A percentile compares a stretch with the other conserved stretches of the same genome.
These are phyloP conservation scores for Kitagawia praeruptora DNA, from an alignment of 129 eudicot genomes.

Conservation along the genomic window DNA sequence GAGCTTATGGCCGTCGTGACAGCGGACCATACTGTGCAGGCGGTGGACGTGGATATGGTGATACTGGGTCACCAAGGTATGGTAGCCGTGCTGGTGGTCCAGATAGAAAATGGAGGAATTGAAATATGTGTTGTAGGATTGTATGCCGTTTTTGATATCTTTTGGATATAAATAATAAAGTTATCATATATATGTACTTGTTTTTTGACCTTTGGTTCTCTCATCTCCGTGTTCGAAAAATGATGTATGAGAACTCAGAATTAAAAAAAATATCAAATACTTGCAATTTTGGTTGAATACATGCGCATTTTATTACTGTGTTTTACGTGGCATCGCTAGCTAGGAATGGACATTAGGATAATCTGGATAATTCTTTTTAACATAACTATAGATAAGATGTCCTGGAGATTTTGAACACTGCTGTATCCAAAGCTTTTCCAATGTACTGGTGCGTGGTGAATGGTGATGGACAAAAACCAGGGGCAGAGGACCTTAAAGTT, in stretches of 20 bases:
- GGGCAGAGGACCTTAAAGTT: too few species aligned
- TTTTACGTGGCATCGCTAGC: too few species aligned
- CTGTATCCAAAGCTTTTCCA: too few species aligned
- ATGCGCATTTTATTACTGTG: too few species aligned
- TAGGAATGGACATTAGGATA: too few species aligned
- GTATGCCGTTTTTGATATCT: not conserved
- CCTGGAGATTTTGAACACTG: too few species aligned
- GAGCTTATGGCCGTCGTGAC: slow-evolving; percentile 33
- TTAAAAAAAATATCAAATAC: not conserved
- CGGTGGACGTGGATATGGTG: slow-evolving; percentile 31
- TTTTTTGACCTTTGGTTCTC: not conserved
- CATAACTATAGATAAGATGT: too few species aligned
- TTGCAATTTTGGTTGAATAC: not conserved
- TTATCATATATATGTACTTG: not conserved
- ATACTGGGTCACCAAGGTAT: slow-evolving; percentile 16
- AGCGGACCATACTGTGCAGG: slow-evolving; percentile 23
- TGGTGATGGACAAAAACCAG: too few species aligned
- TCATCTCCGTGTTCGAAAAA: not conserved
- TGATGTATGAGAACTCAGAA: not conserved
- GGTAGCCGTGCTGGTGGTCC: not conserved
- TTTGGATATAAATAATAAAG: not conserved
- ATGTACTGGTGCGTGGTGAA: too few species aligned
- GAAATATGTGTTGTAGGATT: not conserved
- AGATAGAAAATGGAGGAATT: slow-evolving; percentile 7
- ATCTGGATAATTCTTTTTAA: too few species aligned